Evolutionary conservation across 106 monocot genomes (phyloP).

Genomic region (Chionographis japonica): DNA sequence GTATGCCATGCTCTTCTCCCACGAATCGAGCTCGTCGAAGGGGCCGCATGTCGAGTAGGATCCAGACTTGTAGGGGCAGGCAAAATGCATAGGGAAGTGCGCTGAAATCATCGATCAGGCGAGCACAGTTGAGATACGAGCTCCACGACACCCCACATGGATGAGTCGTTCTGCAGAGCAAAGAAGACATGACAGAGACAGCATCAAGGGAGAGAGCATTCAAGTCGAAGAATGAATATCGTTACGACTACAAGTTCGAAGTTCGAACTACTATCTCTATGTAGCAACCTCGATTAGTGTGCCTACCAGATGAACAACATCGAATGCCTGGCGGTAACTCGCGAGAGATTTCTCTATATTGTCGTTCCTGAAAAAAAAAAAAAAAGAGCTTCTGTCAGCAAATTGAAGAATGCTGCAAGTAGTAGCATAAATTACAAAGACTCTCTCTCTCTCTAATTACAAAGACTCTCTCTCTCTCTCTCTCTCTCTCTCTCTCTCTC

Average conservation of each 20-base stretch:
- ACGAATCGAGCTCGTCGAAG: too few relatives aligned
- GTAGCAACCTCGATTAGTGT: neutral
- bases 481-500: too few relatives aligned
- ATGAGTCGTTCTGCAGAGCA: constrained; percentile 43
- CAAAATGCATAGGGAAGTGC: too few relatives aligned
- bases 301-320: constrained; percentile 53
- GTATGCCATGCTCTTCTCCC: too few relatives aligned
- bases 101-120: neutral
- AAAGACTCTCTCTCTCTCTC: too few relatives aligned
- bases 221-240: neutral
- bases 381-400: neutral
- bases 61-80: too few relatives aligned
- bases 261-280: too few relatives aligned
- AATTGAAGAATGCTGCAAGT: too few relatives aligned
- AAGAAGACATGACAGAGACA: neutral
- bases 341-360: constrained; percentile 45
- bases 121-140: constrained; percentile 43
- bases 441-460: too few relatives aligned
- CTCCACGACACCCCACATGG: constrained; percentile 51
- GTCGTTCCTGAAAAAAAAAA: constrained; percentile 36
- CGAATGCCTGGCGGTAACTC: constrained; percentile 46
- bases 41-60: too few relatives aligned
- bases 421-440: too few relatives aligned
- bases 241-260: too few relatives aligned
- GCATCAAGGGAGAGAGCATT: neutral